Evolutionary conservation across 352 stramenopile species (phyloP).

Genomic region (Phytophthora sansomeana): DNA sequence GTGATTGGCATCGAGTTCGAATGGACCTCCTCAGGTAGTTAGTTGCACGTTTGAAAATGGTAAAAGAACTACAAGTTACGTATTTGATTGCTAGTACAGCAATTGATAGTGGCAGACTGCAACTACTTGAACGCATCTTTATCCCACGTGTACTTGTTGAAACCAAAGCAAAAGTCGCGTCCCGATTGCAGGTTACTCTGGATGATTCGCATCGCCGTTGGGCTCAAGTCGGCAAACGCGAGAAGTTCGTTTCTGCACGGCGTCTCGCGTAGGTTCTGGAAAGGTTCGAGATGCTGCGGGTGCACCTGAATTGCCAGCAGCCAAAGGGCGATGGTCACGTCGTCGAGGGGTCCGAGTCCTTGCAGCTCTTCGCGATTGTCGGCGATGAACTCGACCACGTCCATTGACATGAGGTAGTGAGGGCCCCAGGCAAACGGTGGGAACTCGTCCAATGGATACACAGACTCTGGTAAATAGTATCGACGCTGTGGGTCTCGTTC

Average conservation of each 20-base stretch:
- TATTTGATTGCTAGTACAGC: too few relatives aligned
- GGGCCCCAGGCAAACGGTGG: slow-evolving; percentile 59
- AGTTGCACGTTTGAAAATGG: too few relatives aligned
- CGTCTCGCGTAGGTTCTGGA: slow-evolving; percentile 54
- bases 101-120: too few relatives aligned
- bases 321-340: slow-evolving; percentile 74
- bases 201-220: slow-evolving; percentile 52
- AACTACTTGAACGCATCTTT: slow-evolving; percentile 13
- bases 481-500: slow-evolving; percentile 40
- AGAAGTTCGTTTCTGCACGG: slow-evolving; percentile 51
- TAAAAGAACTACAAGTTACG: too few relatives aligned
- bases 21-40: too few relatives aligned
- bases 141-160: slow-evolving; percentile 48
- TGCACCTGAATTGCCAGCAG: slow-evolving; percentile 65
- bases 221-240: slow-evolving; percentile 56
- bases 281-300: slow-evolving; percentile 45
- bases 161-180: slow-evolving; percentile 49
- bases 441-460: slow-evolving; percentile 54
- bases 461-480: slow-evolving; percentile 53
- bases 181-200: slow-evolving; percentile 47
- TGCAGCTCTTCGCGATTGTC: slow-evolving; percentile 47
- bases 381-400: slow-evolving; percentile 61
- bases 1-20: too few relatives aligned
- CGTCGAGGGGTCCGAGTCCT: slow-evolving; percentile 56
- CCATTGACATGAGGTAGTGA: slow-evolving; percentile 67